Conservation (phyloP, 768 basidiomycete genomes). For the Russula foetens region DNA sequence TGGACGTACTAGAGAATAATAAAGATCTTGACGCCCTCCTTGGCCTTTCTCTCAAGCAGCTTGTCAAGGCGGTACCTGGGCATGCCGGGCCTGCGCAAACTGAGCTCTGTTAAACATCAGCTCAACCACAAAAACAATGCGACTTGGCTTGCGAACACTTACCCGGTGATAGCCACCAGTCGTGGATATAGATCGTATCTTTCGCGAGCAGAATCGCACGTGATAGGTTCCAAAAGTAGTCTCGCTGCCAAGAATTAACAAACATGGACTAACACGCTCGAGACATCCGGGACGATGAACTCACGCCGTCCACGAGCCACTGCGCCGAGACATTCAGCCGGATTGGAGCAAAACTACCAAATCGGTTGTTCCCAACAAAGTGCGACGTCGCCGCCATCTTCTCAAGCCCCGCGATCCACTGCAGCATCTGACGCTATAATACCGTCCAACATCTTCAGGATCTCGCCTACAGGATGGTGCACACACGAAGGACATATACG, state of each 20-base stretch:
- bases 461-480: neutral
- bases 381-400: conserved; percentile 67
- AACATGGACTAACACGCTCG: neutral
- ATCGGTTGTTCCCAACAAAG: conserved; percentile 77
- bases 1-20: conserved; percentile 81
- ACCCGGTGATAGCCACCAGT: conserved; percentile 97
- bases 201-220: conserved; percentile 85
- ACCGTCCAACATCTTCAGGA: neutral
- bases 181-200: conserved; percentile 89
- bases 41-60: conserved; percentile 83
- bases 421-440: conserved; percentile 83
- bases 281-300: conserved; percentile 25
- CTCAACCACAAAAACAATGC: neutral
- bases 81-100: conserved; percentile 77
- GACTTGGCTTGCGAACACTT: conserved; percentile 6
- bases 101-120: conserved; percentile 47
- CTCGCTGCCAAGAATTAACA: conserved; percentile 45
- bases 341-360: conserved; percentile 90
- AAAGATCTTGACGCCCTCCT: conserved; percentile 92
- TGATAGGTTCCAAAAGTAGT: conserved; percentile 97
- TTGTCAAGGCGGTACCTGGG: conserved; percentile 81
- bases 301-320: conserved; percentile 95
- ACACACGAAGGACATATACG: conserved; percentile 19
- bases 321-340: conserved; percentile 90
- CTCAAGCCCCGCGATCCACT: conserved; percentile 91